Conservation (phyloP, 2,329 filamentous ascomycete species). For the Trichoderma sp. region DNA sequence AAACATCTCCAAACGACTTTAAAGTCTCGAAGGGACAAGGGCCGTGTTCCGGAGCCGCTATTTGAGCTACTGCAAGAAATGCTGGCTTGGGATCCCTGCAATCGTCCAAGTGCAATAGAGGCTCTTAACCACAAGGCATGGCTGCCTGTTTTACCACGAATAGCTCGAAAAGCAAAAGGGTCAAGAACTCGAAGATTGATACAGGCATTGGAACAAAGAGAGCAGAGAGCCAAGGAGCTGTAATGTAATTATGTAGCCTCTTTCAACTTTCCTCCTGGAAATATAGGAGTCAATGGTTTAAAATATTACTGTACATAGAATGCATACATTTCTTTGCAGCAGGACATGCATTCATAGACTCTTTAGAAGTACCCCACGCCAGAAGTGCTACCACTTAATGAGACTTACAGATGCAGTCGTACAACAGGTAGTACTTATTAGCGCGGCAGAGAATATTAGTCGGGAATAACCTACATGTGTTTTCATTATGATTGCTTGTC, state of each 20-base stretch:
- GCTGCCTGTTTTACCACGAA: background rate
- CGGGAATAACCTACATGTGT: rapidly evolving
- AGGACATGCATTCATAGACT: background rate
- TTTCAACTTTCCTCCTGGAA: background rate
- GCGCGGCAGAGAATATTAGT: background rate
- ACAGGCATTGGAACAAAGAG: background rate
- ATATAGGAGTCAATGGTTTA: background rate
- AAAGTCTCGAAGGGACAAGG: background rate
- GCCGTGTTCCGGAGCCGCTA: background rate
- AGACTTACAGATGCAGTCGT: background rate
- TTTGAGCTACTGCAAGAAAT: background rate
- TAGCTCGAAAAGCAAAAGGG: background rate
- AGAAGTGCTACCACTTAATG: background rate
- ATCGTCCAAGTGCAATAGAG: background rate
- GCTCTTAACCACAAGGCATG: background rate
- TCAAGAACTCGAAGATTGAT: background rate
- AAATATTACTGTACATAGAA: background rate
- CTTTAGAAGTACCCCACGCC: background rate
- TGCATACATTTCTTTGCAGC: background rate
- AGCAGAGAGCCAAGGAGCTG: background rate
- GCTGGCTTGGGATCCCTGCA: background rate
- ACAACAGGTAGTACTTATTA: background rate
- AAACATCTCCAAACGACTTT: background rate
- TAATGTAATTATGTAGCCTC: background rate
- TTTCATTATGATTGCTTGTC: background rate